Evolutionary conservation across 2,329 filamentous ascomycete species (phyloP).

Genomic region (Neonectria ditissima): DNA sequence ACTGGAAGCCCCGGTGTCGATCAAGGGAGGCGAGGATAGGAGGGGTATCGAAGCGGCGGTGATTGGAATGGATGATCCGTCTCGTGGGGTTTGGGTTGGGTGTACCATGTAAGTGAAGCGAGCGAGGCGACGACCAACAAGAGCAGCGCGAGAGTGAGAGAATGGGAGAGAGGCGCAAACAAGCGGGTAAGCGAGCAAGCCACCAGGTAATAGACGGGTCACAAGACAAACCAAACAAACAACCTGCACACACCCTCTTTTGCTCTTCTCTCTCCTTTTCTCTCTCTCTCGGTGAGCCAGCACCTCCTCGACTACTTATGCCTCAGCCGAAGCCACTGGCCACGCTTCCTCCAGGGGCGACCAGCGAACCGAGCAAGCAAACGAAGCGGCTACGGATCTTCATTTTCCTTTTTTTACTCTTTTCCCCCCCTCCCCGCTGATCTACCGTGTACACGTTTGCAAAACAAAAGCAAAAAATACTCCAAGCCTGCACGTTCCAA

Average conservation of each 20-base stretch:
- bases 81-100: neutral
- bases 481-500: neutral
- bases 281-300: neutral
- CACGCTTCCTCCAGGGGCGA: conserved; percentile 15
- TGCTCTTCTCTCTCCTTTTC: neutral
- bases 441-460: too few relatives aligned
- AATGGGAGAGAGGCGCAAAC: neutral
- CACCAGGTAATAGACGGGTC: neutral
- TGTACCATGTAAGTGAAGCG: conserved; percentile 1
- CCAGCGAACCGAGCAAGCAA: neutral
- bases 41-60: neutral
- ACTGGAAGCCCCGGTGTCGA: neutral
- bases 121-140: neutral
- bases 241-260: neutral
- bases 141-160: neutral
- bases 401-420: neutral
- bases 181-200: neutral
- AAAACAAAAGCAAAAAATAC: neutral
- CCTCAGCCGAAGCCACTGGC: conserved; percentile 3
- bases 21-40: neutral
- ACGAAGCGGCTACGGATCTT: neutral
- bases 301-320: conserved; percentile 1
- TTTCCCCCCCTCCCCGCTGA: neutral
- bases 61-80: neutral
- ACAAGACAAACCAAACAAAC: too few relatives aligned